Percentiles rank a stretch among this genome's conserved stretches.
Evolutionary conservation across 768 basidiomycete genomes (phyloP).

Genomic region (Pleurotus salmoneostramineus): DNA sequence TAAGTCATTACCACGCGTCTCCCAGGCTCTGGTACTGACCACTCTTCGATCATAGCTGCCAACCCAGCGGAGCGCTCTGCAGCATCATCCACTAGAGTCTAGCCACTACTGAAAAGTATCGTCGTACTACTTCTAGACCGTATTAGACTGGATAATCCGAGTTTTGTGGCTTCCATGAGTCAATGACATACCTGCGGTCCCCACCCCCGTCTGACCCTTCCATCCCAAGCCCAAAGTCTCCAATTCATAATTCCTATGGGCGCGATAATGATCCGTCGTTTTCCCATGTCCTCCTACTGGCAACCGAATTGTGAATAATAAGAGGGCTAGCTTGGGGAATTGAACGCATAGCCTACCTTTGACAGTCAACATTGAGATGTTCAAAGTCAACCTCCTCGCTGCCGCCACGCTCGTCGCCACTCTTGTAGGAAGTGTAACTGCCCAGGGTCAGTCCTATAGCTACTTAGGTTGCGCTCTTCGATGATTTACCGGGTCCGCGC

Average conservation of each 20-base stretch:
- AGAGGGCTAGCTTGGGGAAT: not conserved
- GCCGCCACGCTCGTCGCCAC: not conserved
- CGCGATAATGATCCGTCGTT: not conserved
- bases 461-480: too few species aligned
- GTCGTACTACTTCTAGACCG: not conserved
- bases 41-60: not conserved
- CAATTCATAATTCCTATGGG: not conserved
- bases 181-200: not conserved
- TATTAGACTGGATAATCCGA: not conserved
- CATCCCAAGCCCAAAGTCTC: too few species aligned
- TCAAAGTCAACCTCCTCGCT: not conserved
- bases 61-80: conserved; percentile 4
- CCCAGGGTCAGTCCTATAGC: not conserved
- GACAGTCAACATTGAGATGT: not conserved
- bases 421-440: not conserved
- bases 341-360: too few species aligned
- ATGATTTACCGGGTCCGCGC: too few species aligned
- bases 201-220: too few species aligned
- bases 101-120: not conserved
- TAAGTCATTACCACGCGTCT: not conserved
- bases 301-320: not conserved
- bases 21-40: not conserved
- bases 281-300: not conserved
- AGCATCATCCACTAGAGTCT: not conserved
- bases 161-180: not conserved